Conservation (phyloP, 2,329 filamentous ascomycete genomes). For the Pseudocercospora pini-densiflorae region DNA sequence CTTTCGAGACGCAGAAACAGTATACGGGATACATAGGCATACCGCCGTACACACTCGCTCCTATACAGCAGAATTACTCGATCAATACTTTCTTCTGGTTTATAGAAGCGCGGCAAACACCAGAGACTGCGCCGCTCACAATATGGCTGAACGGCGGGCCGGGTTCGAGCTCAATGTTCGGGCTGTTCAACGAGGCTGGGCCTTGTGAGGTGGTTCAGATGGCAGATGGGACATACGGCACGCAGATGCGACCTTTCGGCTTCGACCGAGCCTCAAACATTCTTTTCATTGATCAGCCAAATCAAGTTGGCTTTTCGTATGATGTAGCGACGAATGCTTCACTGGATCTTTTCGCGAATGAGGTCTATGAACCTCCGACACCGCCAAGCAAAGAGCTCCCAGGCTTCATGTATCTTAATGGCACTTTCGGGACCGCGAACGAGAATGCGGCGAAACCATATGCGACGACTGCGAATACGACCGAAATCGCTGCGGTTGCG, state of each 20-base stretch:
- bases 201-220: conserved; percentile 50
- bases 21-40: conserved; percentile 72
- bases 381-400: conserved; percentile 23
- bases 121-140: conserved; percentile 57
- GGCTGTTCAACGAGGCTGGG: conserved; percentile 66
- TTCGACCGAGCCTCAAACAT: conserved; percentile 67
- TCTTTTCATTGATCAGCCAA: conserved; percentile 67
- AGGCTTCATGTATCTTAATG: conserved; percentile 57
- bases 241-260: conserved; percentile 62
- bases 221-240: conserved; percentile 44
- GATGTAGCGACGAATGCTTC: conserved; percentile 68
- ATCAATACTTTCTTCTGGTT: conserved; percentile 71
- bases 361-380: conserved; percentile 47
- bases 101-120: conserved; percentile 58
- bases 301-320: conserved; percentile 71
- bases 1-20: conserved; percentile 68
- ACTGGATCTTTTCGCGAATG: conserved; percentile 52
- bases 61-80: conserved; percentile 58
- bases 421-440: conserved; percentile 66
- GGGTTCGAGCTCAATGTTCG: conserved; percentile 67
- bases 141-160: conserved; percentile 73
- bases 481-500: conserved; percentile 46
- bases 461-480: conserved; percentile 40
- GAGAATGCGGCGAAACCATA: conserved; percentile 22
- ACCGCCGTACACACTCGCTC: conserved; percentile 50